Evolutionary conservation across 805 yeast genomes (phyloP).

Genomic region (Saccharomyces mikatae): DNA sequence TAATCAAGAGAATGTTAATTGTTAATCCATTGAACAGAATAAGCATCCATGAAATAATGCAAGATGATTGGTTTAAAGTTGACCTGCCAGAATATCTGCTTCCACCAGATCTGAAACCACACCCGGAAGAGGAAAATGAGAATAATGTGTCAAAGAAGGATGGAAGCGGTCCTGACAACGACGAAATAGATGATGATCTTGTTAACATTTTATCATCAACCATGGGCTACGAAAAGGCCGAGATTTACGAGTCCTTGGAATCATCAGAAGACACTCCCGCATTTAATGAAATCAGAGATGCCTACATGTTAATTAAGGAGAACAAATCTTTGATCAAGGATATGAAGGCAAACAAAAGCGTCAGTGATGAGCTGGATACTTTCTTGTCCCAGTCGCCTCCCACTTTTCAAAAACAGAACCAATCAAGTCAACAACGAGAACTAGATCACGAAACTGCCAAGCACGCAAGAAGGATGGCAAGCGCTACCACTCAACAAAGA

Average conservation of each 20-base stretch:
- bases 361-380: conserved; percentile 45
- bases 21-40: conserved; percentile 92
- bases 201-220: conserved; percentile 67
- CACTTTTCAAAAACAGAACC: conserved; percentile 30
- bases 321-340: conserved; percentile 64
- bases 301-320: conserved; percentile 74
- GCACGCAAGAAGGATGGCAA: conserved; percentile 6
- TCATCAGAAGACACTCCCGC: conserved; percentile 39
- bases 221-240: conserved; percentile 85
- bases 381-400: conserved; percentile 58
- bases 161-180: conserved; percentile 9
- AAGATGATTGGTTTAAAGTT: conserved; percentile 87
- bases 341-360: conserved; percentile 39
- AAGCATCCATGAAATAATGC: conserved; percentile 84
- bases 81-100: conserved; percentile 73
- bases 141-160: conserved; percentile 6
- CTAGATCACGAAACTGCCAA: neutral
- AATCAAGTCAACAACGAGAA: conserved; percentile 5
- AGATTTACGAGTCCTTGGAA: conserved; percentile 63
- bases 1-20: conserved; percentile 83
- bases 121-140: conserved; percentile 14
- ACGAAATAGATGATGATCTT: conserved; percentile 63
- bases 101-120: conserved; percentile 34
- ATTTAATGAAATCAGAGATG: conserved; percentile 74
- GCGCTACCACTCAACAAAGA: conserved; percentile 23